Evolutionary conservation across 768 basidiomycete species (phyloP), one percentile per base, ranked within the genome.

Genomic region (Cyclocybe aegerita): DNA sequence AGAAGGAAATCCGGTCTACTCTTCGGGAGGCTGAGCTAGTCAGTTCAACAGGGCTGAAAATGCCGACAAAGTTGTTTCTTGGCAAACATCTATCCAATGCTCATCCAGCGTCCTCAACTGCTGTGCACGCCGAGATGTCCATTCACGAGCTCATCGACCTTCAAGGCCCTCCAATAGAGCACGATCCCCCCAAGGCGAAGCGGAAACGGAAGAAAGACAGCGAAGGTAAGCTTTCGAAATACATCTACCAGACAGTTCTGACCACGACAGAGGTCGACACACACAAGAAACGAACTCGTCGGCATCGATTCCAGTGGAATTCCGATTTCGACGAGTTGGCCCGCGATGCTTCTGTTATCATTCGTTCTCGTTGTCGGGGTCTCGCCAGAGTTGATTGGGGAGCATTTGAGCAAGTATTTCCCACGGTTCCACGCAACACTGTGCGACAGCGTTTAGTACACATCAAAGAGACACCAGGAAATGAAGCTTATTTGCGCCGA

Each of bases 281-380:
- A 81, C 64, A 80, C 76, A 11, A 76, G 78, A 37, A 73, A 71
- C 8, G 60, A 11, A 57, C 60, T 39, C 75, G 86, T 46, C 78
- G 89, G 12, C 79, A 83, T 42, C 77, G 86, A 48, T 92, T 93
- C 63, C 81, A 82, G 42, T 98, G 93, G 93, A 90, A 81, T 48
- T 68, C 78, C 36, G 90, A 95, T 43, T 92, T 86, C 49, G 93
- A 98, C 49, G 96, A 98, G 53, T 78, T 94, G 35, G 86, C 88
- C 17, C 81, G 88, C 47, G 96, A 98, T 61, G 86, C 87, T 0
- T 85, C 83, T 40, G 87, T 82, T 9, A 85, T 98, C 55, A 81
- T 98, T 50, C 81, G 81, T 58, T 87, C 86, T 33, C 86, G 95
- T 11, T 88, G 87, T 60, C 79, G 88, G 35, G 63, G 71, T 50